Evolutionary conservation across 1,139 yeast genomes (phyloP).

Genomic region (Yamadazyma sp.): DNA sequence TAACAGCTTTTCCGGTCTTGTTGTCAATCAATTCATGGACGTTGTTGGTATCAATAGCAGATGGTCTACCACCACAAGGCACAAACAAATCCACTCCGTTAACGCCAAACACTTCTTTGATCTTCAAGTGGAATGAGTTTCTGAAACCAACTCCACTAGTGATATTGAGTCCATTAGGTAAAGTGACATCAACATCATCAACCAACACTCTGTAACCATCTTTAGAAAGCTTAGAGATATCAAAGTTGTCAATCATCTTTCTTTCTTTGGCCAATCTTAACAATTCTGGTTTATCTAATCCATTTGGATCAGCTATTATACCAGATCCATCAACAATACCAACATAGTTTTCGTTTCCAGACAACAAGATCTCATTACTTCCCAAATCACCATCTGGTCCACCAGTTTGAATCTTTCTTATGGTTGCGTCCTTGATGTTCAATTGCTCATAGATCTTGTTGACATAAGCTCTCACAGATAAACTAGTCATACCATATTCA

Average conservation of each 20-base stretch:
- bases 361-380: slow-evolving; percentile 86
- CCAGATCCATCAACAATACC: slow-evolving; percentile 96
- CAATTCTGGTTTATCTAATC: slow-evolving; percentile 79
- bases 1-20: slow-evolving; percentile 71
- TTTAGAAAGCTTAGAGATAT: slow-evolving; percentile 61
- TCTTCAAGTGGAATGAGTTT: slow-evolving; percentile 81
- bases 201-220: slow-evolving; percentile 82
- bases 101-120: slow-evolving; percentile 60
- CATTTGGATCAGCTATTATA: slow-evolving; percentile 87
- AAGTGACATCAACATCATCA: slow-evolving; percentile 75
- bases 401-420: slow-evolving; percentile 91
- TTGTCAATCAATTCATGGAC: slow-evolving; percentile 71
- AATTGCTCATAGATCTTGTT: slow-evolving; percentile 84
- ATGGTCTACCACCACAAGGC: slow-evolving; percentile 99
- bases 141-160: slow-evolving; percentile 91
- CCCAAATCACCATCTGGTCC: slow-evolving; percentile 99
- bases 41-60: slow-evolving; percentile 87
- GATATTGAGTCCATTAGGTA: slow-evolving; percentile 76
- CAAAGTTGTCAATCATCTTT: slow-evolving; percentile 71
- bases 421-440: slow-evolving; percentile 52
- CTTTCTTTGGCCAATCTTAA: slow-evolving; percentile 76
- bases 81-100: slow-evolving; percentile 79
- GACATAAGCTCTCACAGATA: slow-evolving; percentile 91
- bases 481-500: slow-evolving; percentile 95
- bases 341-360: slow-evolving; percentile 78